phyloP scores from a whole-genome alignment of 1,284 basidiomycete genomes.

The Trichosporon ovoides region DNA sequence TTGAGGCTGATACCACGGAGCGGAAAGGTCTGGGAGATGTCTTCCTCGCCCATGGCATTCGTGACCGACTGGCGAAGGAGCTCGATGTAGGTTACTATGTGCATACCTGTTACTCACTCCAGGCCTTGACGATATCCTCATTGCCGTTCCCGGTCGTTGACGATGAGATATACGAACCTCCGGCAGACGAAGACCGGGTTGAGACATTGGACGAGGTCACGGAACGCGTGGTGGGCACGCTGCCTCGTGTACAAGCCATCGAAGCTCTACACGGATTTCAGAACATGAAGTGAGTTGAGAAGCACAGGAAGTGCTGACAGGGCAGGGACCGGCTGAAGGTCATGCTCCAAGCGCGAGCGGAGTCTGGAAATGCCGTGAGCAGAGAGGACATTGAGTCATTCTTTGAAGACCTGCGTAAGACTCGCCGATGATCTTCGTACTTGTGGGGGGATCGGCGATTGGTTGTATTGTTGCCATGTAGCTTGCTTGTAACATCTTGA shows the following conservation, averaged over 20 bases:
- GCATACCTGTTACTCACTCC: background rate
- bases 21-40: slow-evolving; percentile 39
- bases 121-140: slow-evolving; percentile 20
- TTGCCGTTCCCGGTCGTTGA: slow-evolving; percentile 45
- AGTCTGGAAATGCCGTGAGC: slow-evolving; percentile 31
- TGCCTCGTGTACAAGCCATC: slow-evolving; percentile 46
- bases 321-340: slow-evolving; percentile 34
- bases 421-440: too few relatives aligned
- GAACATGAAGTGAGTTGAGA: slow-evolving; percentile 38
- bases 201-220: slow-evolving; percentile 44
- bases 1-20: background rate
- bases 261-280: slow-evolving; percentile 46
- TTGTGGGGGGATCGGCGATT: too few relatives aligned
- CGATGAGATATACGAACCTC: slow-evolving; percentile 46
- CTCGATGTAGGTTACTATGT: slow-evolving; percentile 26
- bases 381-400: slow-evolving; percentile 40
- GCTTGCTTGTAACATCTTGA: too few relatives aligned
- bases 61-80: slow-evolving; percentile 25
- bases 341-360: slow-evolving; percentile 34
- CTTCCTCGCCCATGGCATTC: slow-evolving; percentile 39
- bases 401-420: slow-evolving; percentile 27
- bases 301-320: background rate
- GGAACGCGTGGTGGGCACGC: slow-evolving; percentile 28
- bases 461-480: too few relatives aligned
- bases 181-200: slow-evolving; percentile 33